Base-by-base conservation (phyloP, 1,284 basidiomycete genomes). In the Papiliotrema flavescens region DNA sequence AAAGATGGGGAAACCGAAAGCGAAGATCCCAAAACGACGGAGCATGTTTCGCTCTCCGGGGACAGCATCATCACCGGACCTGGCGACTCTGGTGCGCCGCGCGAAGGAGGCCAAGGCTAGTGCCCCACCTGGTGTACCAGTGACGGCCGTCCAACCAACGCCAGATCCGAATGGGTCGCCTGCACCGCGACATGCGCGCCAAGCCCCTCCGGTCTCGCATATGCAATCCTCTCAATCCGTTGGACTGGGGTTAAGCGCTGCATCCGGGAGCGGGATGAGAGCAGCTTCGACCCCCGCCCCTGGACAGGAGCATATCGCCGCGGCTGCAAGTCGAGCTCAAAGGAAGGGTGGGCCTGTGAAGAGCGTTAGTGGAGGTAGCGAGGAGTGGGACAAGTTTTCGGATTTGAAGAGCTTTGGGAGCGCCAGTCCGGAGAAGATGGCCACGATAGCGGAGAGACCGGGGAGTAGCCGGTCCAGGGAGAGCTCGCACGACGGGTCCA, bases 11-110 rank as follows among this genome's bases (percentile, higher is more conserved):
- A 57, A 61, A 32, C 54, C 57, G 13, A 50, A 60, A 17, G 35
- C 56, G 9, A 52, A 83, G 15, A 34, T 48, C 28, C 13, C 47
- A 11, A 88, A 88, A 73, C 83, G 89, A 41, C 82, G 89, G 50
- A 89, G 87, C 61, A 84, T 93, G 78, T 91, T 90, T 73, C 82
- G 90, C 56, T 86, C 87, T n/a, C 80, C 87, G 7, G 90, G 90
- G 47, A 91, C 89, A 2, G 87, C 89, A 23, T 89, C 87, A 63
- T 90, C 87, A 64, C 90, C 91, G 23, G 90, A 95, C 74, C 80
- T 94, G 23, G 87, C 88, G 3, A 90, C 88, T 2, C 80, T 93
- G 53, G 76, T 91, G 50, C 82, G 86, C 59, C 90, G 90, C 76
- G 85, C 87, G 35, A 88, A 85, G 73, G 86, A 87, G 65, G 80